Evolutionary conservation across 2,329 filamentous ascomycete species (phyloP).

Genomic region (Aspergillus flavus): DNA sequence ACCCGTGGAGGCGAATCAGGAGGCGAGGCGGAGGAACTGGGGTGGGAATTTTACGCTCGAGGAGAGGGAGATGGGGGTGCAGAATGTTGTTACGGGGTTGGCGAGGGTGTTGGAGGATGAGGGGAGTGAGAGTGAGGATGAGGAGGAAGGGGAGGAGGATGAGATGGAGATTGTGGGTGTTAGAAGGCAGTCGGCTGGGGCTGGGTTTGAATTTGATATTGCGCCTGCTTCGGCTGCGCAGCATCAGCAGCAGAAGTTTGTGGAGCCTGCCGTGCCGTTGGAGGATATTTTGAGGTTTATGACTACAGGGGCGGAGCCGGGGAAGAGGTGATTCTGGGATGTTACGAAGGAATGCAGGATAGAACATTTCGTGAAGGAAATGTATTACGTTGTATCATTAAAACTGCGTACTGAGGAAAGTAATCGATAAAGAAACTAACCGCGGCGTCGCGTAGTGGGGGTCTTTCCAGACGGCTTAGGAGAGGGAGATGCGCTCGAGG

Average conservation of each 20-base stretch:
- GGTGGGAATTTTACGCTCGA: conserved; percentile 71
- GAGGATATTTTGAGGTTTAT: conserved; percentile 55
- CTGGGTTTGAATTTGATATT: conserved; percentile 40
- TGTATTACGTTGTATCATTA: conserved; percentile 17
- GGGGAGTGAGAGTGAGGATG: conserved; percentile 52
- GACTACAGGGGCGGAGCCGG: conserved; percentile 48
- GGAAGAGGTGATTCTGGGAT: conserved; percentile 21
- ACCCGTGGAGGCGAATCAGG: conserved; percentile 50
- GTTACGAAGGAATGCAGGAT: neutral
- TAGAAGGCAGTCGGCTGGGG: conserved; percentile 34
- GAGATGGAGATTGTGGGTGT: conserved; percentile 47
- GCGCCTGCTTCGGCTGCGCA: conserved; percentile 18
- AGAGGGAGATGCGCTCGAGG: conserved; percentile 46
- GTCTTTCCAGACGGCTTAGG: conserved; percentile 49
- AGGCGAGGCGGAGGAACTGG: conserved; percentile 52
- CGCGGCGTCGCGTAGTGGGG: conserved; percentile 59
- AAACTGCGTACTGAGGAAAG: conserved; percentile 9
- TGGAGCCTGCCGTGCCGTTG: conserved; percentile 37
- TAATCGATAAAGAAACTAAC: conserved; percentile 35
- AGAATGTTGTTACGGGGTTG: conserved; percentile 73
- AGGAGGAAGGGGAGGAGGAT: conserved; percentile 47
- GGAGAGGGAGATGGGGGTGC: conserved; percentile 67
- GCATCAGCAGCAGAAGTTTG: conserved; percentile 7
- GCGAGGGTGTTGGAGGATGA: conserved; percentile 61
- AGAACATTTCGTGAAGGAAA: neutral